These are phyloP conservation scores for Colletotrichum sp. DNA, from an alignment of 2,329 filamentous ascomycete genomes.

Conservation along the genomic window DNA sequence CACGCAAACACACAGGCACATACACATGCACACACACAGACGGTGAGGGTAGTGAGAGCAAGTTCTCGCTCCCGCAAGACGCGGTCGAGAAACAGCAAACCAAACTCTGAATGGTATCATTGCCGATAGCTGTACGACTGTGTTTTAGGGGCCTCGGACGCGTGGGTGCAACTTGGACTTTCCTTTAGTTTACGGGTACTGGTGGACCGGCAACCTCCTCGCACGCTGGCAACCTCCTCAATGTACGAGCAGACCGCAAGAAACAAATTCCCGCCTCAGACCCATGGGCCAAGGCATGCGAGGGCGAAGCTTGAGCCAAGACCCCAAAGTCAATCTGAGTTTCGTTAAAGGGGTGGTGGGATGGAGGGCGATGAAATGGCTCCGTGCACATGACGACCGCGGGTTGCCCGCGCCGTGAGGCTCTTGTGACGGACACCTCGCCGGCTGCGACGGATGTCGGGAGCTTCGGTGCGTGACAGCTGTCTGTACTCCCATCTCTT, in stretches of 20 bases:
- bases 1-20: neutral
- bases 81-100: neutral
- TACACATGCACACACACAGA: neutral
- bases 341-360: neutral
- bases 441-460: neutral
- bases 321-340: constrained; percentile 14
- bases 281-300: neutral
- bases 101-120: neutral
- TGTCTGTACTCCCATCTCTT: neutral
- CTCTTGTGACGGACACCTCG: neutral
- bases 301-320: constrained; percentile 13
- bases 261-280: constrained; percentile 7
- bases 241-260: neutral
- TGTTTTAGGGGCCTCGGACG: neutral
- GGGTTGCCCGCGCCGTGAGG: neutral
- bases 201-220: neutral
- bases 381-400: neutral
- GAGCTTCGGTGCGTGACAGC: neutral
- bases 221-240: neutral
- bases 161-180: neutral
- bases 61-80: neutral
- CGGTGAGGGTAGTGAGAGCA: neutral
- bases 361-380: neutral
- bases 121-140: neutral
- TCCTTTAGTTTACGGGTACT: neutral